Base-by-base conservation (phyloP, 1,139 yeast genomes). In the Yamadazyma aaseri region DNA sequence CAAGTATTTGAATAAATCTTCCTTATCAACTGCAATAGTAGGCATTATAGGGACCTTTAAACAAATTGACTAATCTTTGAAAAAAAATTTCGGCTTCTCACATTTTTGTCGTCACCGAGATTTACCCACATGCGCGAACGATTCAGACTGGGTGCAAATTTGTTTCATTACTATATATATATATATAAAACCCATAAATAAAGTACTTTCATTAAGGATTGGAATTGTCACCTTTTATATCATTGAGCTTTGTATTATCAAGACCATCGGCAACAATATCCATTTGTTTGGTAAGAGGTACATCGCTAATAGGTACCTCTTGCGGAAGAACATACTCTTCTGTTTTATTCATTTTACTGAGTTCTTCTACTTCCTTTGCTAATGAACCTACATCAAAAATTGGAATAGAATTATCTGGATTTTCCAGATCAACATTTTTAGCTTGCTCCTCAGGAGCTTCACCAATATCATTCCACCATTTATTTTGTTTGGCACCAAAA, bases 1-100 rank as follows among this genome's bases (percentile, higher is more conserved):
- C 45, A 92, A 73, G 31, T 86, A 76, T 54, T 81, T 77, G 70
- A 79, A 92, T 45, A 92, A 79, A 59, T 90, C 97, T 56, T 81
- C 86, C 63, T 94, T 90, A 61, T 92, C 97, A 42, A 92, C 97
- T 25, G 96, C 76, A 54, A 92, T 76, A 60, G 98, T 94, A 63
- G 99, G 99, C 99, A 92, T 92, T 32, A 7, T 41, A 9, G 20
- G 6, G 20, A n/a, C n/a, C n/a, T n/a, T n/a, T n/a, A n/a, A n/a
- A n/a, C n/a, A n/a, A n/a, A 18, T 18, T 18, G 20, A 18, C 20
- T 18, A 18, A 18, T 18, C 9, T n/a, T n/a, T n/a, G n/a, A n/a
- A 9, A 18, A 18, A 18, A 7, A 7, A 7, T 18, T 18, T 18
- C 9, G 8, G 9, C 6, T 18, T 18, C 8, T 7, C 20, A 9